Evolutionary conservation across 768 basidiomycete genomes (phyloP), one percentile per base, ranked within the genome.

Genomic region (Scleroderma bovista): DNA sequence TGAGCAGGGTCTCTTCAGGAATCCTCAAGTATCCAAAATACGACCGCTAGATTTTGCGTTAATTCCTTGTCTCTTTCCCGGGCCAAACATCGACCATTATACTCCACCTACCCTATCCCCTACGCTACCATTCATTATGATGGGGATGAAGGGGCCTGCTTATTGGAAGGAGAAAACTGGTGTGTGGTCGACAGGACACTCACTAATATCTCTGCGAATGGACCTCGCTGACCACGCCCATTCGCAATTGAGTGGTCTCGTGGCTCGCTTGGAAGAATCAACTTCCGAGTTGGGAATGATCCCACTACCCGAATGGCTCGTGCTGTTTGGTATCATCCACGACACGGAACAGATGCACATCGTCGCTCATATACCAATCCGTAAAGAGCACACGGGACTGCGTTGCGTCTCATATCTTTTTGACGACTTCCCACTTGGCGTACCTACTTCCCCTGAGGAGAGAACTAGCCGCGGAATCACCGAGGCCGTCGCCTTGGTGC

Each of bases 231-330:
- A 13, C 16, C 46, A 46, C 15, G 56, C 36, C 6, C 50, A 36
- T 19, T 15, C 19, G 36, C 51, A 63, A 41, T 57, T 59, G 20
- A 31, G 50, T 20, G 44, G n/a, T 38, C 56, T 65, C 37, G 31
- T 47, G 5, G 43, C 44, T 36, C 37, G 46, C 40, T 47, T 52
- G n/a, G 43, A 46, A 6, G 32, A 31, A 40, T 36, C 9, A 7
- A 3, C 29, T 7, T 16, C 20, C 39, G 39, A 22, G 20, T 3
- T 37, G 13, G 34, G 22, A 36, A 23, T 41, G 1, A 26, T 29
- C 38, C 17, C 49, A 39, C 54, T 59, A 44, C 63, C 63, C 13
- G 61, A 66, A 40, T 61, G 63, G 64, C 38, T 64, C 22, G 45
- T 64, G 0, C 41, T 61, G 10, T 63, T 66, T 29, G 59, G 59